phyloP scores from a whole-genome alignment of 2,329 filamentous ascomycete genomes.

The Aspergillus sp. region DNA sequence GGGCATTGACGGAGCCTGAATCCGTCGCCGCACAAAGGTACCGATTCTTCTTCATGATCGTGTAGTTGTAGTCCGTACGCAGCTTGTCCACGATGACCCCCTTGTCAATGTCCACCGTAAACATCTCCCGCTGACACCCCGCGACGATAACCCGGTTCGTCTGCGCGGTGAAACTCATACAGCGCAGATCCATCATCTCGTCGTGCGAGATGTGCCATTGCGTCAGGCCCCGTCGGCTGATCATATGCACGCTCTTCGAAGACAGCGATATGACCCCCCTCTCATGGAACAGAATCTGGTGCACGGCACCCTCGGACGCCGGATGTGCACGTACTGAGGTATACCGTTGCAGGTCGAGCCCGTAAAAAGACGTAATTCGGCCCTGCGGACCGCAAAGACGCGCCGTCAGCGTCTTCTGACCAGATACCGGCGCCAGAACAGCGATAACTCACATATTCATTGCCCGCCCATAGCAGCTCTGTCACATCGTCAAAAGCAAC shows the following conservation, averaged over 20 bases:
- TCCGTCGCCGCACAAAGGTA: conserved; percentile 88
- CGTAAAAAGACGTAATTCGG: conserved; percentile 78
- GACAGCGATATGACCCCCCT: conserved; percentile 83
- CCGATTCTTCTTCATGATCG: conserved; percentile 77
- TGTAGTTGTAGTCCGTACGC: conserved; percentile 67
- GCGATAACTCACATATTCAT: conserved; percentile 73
- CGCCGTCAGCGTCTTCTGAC: conserved; percentile 9
- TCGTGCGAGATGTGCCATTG: conserved; percentile 78
- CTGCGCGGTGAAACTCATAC: conserved; percentile 92
- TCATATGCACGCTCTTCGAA: conserved; percentile 75
- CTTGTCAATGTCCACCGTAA: conserved; percentile 63
- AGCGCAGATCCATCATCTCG: conserved; percentile 77
- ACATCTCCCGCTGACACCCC: conserved; percentile 77
- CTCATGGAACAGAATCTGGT: conserved; percentile 84
- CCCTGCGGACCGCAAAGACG: conserved; percentile 48
- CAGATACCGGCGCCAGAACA: no score
- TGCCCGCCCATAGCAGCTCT: conserved; percentile 88
- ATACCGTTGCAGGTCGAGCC: conserved; percentile 75
- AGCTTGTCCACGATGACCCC: conserved; percentile 65
- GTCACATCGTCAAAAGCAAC: conserved; percentile 82
- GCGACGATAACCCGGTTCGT: conserved; percentile 78
- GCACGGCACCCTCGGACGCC: conserved; percentile 64
- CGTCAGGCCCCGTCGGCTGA: conserved; percentile 68
- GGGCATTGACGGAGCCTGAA: conserved; percentile 70
- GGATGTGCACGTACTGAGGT: conserved; percentile 79